These are phyloP conservation scores for Alternaria atra DNA, from an alignment of 2,329 filamentous ascomycete genomes.

Conservation along the genomic window DNA sequence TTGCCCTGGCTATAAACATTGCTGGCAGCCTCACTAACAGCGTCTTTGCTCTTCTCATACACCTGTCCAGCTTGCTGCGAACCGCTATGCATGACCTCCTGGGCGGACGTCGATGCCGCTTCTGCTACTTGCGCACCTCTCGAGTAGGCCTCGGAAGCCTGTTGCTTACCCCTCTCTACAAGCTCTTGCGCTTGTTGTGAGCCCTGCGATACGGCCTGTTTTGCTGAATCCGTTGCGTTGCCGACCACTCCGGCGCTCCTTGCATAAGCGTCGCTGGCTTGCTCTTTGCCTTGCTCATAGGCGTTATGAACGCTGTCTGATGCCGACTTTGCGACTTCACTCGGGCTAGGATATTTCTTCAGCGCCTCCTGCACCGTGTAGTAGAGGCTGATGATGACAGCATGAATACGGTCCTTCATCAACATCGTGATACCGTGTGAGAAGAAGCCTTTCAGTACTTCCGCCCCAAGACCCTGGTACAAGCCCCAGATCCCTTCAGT, in stretches of 20 bases:
- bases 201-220: slow-evolving; percentile 37
- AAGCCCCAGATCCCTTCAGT: slow-evolving; percentile 73
- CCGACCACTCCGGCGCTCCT: slow-evolving; percentile 39
- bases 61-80: slow-evolving; percentile 17
- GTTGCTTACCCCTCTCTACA: slow-evolving; percentile 39
- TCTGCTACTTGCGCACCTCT: slow-evolving; percentile 20
- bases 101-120: slow-evolving; percentile 9
- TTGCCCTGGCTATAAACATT: slow-evolving; percentile 24
- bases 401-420: slow-evolving; percentile 80
- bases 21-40: slow-evolving; percentile 7
- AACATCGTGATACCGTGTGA: slow-evolving; percentile 88
- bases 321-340: slow-evolving; percentile 49
- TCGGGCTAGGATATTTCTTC: slow-evolving; percentile 52
- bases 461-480: slow-evolving; percentile 78
- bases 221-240: slow-evolving; percentile 36
- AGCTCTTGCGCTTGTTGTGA: slow-evolving; percentile 37
- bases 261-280: slow-evolving; percentile 28
- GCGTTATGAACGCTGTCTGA: slow-evolving; percentile 41
- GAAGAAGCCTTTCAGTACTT: slow-evolving; percentile 84
- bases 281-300: slow-evolving; percentile 45
- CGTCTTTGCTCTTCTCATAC: slow-evolving; percentile 5
- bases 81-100: slow-evolving; percentile 13
- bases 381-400: slow-evolving; percentile 75
- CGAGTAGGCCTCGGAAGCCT: slow-evolving; percentile 22
- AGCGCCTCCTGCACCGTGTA: slow-evolving; percentile 67